Conservation (phyloP, 2,329 filamentous ascomycete genomes). For the Cladosporium velox region DNA sequence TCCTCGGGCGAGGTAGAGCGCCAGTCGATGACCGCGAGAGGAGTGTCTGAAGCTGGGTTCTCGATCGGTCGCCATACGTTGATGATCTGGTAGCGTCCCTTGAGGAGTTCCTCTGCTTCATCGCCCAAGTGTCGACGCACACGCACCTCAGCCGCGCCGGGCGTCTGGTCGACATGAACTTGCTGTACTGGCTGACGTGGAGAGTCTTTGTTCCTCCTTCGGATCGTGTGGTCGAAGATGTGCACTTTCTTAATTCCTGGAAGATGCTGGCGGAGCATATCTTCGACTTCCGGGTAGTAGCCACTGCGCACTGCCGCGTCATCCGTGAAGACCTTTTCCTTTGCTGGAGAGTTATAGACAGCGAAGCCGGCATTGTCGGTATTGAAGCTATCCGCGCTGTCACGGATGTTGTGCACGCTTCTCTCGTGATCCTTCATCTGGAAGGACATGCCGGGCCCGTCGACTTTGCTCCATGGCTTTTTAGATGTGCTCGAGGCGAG, state of each 20-base stretch:
- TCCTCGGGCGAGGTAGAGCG: conserved; percentile 59
- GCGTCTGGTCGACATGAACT: conserved; percentile 73
- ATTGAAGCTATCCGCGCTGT: conserved; percentile 52
- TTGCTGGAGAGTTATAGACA: conserved; percentile 54
- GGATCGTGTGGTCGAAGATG: conserved; percentile 74
- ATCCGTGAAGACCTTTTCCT: conserved; percentile 58
- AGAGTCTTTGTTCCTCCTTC: conserved; percentile 55
- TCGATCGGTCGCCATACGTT: conserved; percentile 72
- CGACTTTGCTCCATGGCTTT: conserved; percentile 67
- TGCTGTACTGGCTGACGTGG: conserved; percentile 67
- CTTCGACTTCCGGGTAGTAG: conserved; percentile 66
- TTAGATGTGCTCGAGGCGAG: conserved; percentile 44
- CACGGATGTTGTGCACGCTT: conserved; percentile 59
- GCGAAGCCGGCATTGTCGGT: conserved; percentile 63
- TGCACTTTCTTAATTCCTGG: conserved; percentile 61
- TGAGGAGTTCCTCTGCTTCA: conserved; percentile 59
- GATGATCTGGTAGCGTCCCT: conserved; percentile 65
- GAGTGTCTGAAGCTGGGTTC: conserved; percentile 64
- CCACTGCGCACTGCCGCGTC: conserved; percentile 55
- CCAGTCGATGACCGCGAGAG: conserved; percentile 69
- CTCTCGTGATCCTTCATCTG: conserved; percentile 48
- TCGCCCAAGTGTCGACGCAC: conserved; percentile 62
- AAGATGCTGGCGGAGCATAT: conserved; percentile 57
- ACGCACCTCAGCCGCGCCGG: conserved; percentile 60
- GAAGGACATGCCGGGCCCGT: conserved; percentile 60